These are phyloP conservation scores for Ceriops tagal DNA, from an alignment of 345 rosid genomes.

Conservation along the genomic window DNA sequence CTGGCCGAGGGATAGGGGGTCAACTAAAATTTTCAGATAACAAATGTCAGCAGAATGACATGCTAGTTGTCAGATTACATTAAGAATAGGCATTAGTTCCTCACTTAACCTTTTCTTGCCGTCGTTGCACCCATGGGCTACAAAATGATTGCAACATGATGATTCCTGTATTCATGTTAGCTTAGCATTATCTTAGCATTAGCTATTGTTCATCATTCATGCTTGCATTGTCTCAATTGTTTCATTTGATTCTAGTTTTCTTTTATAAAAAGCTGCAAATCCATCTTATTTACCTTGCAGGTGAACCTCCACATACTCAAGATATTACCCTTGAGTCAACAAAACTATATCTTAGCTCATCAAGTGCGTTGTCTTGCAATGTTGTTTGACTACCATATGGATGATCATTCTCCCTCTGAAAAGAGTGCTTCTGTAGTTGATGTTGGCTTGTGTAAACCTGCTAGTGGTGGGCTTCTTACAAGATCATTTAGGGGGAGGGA, in stretches of 20 bases:
- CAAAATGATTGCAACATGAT: neutral
- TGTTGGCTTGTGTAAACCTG: slow-evolving; percentile 81
- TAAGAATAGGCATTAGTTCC: neutral
- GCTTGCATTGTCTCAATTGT: neutral
- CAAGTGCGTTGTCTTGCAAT: slow-evolving; percentile 74
- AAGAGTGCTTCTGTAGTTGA: slow-evolving; percentile 59
- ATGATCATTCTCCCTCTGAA: slow-evolving; percentile 48
- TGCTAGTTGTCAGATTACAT: neutral
- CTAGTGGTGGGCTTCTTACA: slow-evolving; percentile 60
- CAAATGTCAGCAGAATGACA: neutral
- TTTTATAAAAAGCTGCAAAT: neutral
- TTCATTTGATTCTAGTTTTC: neutral
- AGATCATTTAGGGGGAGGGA: slow-evolving; percentile 90
- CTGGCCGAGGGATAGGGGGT: neutral
- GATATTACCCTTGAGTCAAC: slow-evolving; percentile 57
- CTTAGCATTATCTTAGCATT: no score
- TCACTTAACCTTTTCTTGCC: neutral
- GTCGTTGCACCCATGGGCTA: no score
- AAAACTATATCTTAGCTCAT: slow-evolving; percentile 58
- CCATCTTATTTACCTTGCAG: slow-evolving; percentile 33
- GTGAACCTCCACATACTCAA: slow-evolving; percentile 76
- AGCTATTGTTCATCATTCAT: neutral
- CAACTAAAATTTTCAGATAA: neutral
- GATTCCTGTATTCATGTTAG: no score
- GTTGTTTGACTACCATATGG: slow-evolving; percentile 75